Evolutionary conservation across 225 moss, liverwort and hornwort genomes (phyloP).

Genomic region (Antitrichia curtipendula): DNA sequence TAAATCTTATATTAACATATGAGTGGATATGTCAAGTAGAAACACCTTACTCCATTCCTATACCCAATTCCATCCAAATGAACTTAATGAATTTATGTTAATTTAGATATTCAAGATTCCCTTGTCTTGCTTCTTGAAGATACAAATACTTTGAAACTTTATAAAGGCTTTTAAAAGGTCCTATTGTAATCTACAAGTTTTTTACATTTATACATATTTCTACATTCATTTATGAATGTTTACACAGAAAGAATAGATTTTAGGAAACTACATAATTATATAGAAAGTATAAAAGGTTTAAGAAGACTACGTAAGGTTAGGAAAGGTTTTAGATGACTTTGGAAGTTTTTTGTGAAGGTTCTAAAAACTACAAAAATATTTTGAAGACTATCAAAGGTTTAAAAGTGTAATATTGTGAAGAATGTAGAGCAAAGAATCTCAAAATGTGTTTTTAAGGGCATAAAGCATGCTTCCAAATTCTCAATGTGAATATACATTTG

Average conservation of each 20-base stretch:
- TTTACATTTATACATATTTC: no score
- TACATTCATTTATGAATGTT: no score
- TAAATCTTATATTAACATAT: neutral
- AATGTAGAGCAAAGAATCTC: neutral
- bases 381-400: neutral
- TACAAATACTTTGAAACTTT: neutral
- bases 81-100: no score
- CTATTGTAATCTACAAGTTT: neutral
- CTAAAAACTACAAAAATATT: neutral
- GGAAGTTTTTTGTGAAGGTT: neutral
- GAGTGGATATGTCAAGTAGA: neutral
- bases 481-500: neutral
- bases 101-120: accelerated
- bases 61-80: neutral
- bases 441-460: neutral
- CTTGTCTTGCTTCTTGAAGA: neutral
- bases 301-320: neutral
- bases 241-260: neutral
- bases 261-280: no score
- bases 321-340: neutral
- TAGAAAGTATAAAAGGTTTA: neutral
- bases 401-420: neutral
- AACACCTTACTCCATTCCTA: no score
- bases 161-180: neutral
- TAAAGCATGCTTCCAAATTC: neutral